phyloP scores from a whole-genome alignment of 1,284 basidiomycete species.

The Moniliella sp. region DNA sequence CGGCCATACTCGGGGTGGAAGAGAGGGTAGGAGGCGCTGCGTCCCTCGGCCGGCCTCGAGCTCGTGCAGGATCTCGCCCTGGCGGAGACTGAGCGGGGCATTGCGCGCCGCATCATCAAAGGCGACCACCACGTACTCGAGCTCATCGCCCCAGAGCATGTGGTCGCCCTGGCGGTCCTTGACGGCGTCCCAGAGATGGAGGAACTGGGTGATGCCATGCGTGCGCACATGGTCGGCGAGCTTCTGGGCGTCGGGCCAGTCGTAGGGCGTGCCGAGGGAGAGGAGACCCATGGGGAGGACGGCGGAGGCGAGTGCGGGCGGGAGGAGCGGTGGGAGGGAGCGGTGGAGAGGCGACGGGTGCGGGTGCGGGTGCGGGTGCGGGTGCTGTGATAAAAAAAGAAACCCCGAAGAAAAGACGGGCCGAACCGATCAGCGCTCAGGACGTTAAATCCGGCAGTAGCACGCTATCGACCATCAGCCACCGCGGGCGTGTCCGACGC shows the following conservation, averaged over 20 bases:
- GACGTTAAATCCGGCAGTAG: too few species aligned
- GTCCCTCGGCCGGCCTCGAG: too few species aligned
- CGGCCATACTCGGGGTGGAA: slow-evolving; percentile 96
- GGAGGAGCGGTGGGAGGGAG: too few species aligned
- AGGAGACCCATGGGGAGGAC: slow-evolving; percentile 98
- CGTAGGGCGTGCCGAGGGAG: slow-evolving; percentile 74
- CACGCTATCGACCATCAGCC: too few species aligned
- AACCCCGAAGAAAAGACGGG: too few species aligned
- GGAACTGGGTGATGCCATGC: slow-evolving; percentile 85
- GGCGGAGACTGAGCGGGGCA: slow-evolving; percentile 68
- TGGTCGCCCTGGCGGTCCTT: slow-evolving; percentile 80
- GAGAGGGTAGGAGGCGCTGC: slow-evolving; percentile 54
- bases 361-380: too few species aligned
- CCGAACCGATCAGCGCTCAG: too few species aligned
- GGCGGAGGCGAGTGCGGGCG: too few species aligned
- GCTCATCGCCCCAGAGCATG: slow-evolving; percentile 96
- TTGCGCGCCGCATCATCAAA: slow-evolving; percentile 59
- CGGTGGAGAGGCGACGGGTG: too few species aligned
- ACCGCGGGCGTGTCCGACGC: too few species aligned
- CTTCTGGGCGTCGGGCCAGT: slow-evolving; percentile 66
- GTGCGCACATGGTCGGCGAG: slow-evolving; percentile 63
- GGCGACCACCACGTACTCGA: slow-evolving; percentile 86
- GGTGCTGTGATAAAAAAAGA: too few species aligned
- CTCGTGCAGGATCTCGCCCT: slow-evolving; percentile 74
- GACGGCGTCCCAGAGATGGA: slow-evolving; percentile 71